Evolutionary conservation across 257 asterid species (phyloP).

Genomic region (Solanum rostratum): DNA sequence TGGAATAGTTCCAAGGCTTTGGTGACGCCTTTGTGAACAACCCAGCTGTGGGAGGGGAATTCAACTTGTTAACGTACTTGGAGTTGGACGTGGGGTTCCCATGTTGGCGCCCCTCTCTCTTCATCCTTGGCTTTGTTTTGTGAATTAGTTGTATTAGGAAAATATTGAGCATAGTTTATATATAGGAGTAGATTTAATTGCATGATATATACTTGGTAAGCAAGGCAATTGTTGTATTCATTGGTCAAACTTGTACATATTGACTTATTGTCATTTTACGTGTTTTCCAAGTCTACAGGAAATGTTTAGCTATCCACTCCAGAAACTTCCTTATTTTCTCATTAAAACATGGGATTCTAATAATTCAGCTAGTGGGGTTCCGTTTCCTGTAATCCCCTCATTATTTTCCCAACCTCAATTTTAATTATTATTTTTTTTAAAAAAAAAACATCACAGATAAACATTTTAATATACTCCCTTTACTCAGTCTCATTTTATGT

Average conservation of each 20-base stretch:
- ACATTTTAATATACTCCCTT: no score
- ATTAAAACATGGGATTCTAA: neutral
- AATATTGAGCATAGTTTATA: neutral
- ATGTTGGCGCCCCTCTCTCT: constrained; percentile 25
- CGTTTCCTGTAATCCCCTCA: no score
- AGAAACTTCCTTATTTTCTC: neutral
- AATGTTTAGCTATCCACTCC: neutral
- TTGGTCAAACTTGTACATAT: neutral
- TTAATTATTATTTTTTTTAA: no score
- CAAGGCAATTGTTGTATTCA: neutral
- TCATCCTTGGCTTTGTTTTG: neutral
- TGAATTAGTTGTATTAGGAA: neutral
- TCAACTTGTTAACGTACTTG: neutral
- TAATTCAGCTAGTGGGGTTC: no score
- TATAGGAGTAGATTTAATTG: neutral
- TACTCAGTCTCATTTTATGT: no score
- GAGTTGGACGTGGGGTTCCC: constrained; percentile 14
- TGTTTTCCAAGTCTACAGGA: neutral
- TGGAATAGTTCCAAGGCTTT: constrained; percentile 82
- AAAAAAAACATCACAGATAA: no score
- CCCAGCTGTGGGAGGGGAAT: constrained; percentile 46
- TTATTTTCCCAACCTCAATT: no score
- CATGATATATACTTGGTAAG: neutral
- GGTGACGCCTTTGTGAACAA: constrained; percentile 36
- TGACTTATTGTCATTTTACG: neutral